phyloP scores from a whole-genome alignment of 2,329 filamentous ascomycete species.

The Fusarium foetens region DNA sequence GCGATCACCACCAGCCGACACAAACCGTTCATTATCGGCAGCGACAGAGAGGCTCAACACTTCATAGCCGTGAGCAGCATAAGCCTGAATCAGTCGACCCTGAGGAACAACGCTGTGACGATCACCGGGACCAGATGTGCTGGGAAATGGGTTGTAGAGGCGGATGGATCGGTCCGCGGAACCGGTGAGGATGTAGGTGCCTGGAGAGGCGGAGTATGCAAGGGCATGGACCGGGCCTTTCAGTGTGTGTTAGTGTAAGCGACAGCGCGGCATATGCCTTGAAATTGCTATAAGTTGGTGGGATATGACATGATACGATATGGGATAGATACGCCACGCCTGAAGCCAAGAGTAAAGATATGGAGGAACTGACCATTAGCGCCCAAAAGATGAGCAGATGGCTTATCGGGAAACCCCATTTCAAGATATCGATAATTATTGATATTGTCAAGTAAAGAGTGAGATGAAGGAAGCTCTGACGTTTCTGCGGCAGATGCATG shows the following conservation, averaged over 20 bases:
- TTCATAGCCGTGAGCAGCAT: constrained; percentile 90
- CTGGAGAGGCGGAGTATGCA: constrained; percentile 76
- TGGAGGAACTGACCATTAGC: constrained; percentile 62
- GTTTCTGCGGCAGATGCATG: constrained; percentile 22
- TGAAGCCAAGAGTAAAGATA: constrained; percentile 19
- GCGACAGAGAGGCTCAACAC: constrained; percentile 83
- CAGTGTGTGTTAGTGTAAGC: constrained; percentile 29
- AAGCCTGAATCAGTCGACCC: constrained; percentile 82
- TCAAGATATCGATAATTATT: constrained; percentile 11
- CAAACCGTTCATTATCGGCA: constrained; percentile 83
- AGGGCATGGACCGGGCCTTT: constrained; percentile 77
- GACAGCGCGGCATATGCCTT: constrained; percentile 27
- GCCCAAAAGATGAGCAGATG: constrained; percentile 66
- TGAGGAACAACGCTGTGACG: constrained; percentile 52
- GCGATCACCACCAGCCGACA: constrained; percentile 89
- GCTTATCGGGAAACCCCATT: constrained; percentile 61
- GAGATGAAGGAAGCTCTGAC: constrained; percentile 25
- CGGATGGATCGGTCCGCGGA: constrained; percentile 86
- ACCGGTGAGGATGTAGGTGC: constrained; percentile 84
- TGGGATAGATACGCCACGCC: constrained; percentile 24
- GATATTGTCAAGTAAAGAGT: not conserved
- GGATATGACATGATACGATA: not conserved
- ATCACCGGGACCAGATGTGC: constrained; percentile 50
- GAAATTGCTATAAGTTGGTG: constrained; percentile 6
- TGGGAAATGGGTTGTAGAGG: constrained; percentile 80